A percentile compares a stretch with the other conserved stretches of the same genome.
phyloP scores from a whole-genome alignment of 2,329 filamentous ascomycete genomes.

The Neocatenulostroma microsporum region DNA sequence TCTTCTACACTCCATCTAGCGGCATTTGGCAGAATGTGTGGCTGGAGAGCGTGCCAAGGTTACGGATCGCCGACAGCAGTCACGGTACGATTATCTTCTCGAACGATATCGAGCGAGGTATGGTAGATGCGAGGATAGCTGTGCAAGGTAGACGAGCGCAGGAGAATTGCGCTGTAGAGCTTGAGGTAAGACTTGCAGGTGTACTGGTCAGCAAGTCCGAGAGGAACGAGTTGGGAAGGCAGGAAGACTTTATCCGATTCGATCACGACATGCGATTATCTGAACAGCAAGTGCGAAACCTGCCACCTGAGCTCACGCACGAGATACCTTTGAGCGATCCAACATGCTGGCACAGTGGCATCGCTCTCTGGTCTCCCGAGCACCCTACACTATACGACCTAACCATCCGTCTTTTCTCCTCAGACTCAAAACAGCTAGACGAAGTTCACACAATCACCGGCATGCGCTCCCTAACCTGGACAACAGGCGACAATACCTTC shows the following conservation, averaged over 20 bases:
- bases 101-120: slow-evolving; percentile 46
- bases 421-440: slow-evolving; percentile 42
- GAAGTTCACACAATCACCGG: slow-evolving; percentile 53
- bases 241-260: slow-evolving; percentile 43
- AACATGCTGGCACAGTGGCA: slow-evolving; percentile 43
- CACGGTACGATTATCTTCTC: slow-evolving; percentile 51
- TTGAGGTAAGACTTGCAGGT: slow-evolving; percentile 48
- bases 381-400: slow-evolving; percentile 52
- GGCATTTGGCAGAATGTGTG: slow-evolving; percentile 70
- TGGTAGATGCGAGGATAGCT: slow-evolving; percentile 45
- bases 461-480: slow-evolving; percentile 55
- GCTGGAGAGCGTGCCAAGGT: slow-evolving; percentile 52
- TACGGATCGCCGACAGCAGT: slow-evolving; percentile 49
- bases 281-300: slow-evolving; percentile 32
- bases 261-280: slow-evolving; percentile 45
- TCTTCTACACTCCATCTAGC: slow-evolving; percentile 65
- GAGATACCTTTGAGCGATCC: slow-evolving; percentile 33
- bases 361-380: slow-evolving; percentile 58
- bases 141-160: slow-evolving; percentile 45
- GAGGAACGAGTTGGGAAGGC: slow-evolving; percentile 39
- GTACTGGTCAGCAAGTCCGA: slow-evolving; percentile 39
- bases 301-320: slow-evolving; percentile 32
- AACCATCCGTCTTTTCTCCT: slow-evolving; percentile 45
- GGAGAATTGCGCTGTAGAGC: slow-evolving; percentile 43
- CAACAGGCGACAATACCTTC: slow-evolving; percentile 50